A percentile compares a stretch with the other conserved stretches of the same genome.
These are phyloP conservation scores for Coprinopsis sp. DNA, from an alignment of 768 basidiomycete genomes.

Conservation along the genomic window DNA sequence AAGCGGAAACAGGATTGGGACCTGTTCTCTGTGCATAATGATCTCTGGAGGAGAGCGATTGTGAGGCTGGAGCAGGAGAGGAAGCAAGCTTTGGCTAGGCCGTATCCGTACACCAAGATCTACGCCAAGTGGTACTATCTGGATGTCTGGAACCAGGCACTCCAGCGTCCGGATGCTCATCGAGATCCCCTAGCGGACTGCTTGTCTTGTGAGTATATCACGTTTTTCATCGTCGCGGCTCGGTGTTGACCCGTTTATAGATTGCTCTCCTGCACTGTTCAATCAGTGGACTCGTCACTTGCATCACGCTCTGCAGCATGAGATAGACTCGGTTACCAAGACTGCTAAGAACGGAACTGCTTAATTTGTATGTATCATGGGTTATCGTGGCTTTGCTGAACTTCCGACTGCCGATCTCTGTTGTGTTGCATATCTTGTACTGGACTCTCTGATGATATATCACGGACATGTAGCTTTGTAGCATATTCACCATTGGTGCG, in stretches of 20 bases:
- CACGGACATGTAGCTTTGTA: no score
- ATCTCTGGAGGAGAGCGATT: slow-evolving; percentile 12
- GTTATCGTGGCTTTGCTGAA: not conserved
- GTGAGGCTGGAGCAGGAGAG: slow-evolving; percentile 12
- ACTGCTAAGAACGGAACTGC: not conserved
- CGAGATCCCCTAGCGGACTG: slow-evolving; percentile 22
- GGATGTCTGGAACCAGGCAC: slow-evolving; percentile 16
- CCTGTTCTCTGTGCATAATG: slow-evolving; percentile 14
- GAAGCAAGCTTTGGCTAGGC: not conserved
- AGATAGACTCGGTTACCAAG: not conserved
- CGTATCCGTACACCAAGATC: not conserved
- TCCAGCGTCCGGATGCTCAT: slow-evolving; percentile 19
- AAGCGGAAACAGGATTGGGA: slow-evolving; percentile 17
- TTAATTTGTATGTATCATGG: not conserved
- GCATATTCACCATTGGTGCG: no score
- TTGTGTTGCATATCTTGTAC: no score
- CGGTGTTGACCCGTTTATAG: slow-evolving; percentile 9
- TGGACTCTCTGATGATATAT: no score
- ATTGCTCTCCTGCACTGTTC: slow-evolving; percentile 21
- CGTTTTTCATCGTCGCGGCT: not conserved
- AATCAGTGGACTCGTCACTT: slow-evolving; percentile 23
- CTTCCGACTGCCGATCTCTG: no score
- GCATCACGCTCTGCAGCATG: slow-evolving; percentile 17
- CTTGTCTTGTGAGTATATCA: slow-evolving; percentile 12
- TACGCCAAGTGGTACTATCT: slow-evolving; percentile 14